phyloP scores from a whole-genome alignment of 148 eudicot species.

The Euryodendron excelsum region DNA sequence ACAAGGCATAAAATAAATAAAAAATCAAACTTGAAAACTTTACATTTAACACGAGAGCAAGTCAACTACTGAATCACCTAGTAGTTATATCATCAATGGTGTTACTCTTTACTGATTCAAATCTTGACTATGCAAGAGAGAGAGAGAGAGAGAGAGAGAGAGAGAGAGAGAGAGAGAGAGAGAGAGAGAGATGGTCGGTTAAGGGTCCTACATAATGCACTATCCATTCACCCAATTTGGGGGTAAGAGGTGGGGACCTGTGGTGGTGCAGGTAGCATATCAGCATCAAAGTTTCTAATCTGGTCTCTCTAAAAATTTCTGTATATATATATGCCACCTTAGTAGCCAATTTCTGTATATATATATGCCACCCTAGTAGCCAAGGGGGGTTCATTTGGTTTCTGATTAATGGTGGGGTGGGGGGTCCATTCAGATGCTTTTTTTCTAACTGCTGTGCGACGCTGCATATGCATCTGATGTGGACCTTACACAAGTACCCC shows the following conservation, averaged over 20 bases:
- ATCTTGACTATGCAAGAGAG: too few relatives aligned
- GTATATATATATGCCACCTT: not conserved
- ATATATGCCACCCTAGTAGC: not conserved
- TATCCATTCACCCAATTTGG: not conserved
- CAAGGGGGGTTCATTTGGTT: not conserved
- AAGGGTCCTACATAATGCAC: not conserved
- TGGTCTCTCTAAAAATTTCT: too few relatives aligned
- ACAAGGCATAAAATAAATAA: too few relatives aligned
- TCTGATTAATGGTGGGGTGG: not conserved
- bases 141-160: too few relatives aligned
- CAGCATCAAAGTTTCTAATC: too few relatives aligned
- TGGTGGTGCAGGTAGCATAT: not conserved
- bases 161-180: too few relatives aligned
- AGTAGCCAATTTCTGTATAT: not conserved
- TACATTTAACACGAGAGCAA: too few relatives aligned
- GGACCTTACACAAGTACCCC: not conserved
- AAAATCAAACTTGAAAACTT: too few relatives aligned
- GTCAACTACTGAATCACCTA: too few relatives aligned
- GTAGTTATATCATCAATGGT: too few relatives aligned
- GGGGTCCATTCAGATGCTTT: not conserved
- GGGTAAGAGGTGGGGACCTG: not conserved
- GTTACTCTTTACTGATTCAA: too few relatives aligned
- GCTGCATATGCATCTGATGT: conserved; percentile 23
- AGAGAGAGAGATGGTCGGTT: not conserved
- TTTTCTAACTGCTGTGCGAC: conserved; percentile 21